A percentile compares a stretch with the other conserved stretches of the same genome.
These are phyloP conservation scores for Rhododendron kiyosumense DNA, from an alignment of 148 eudicot genomes.

Conservation along the genomic window DNA sequence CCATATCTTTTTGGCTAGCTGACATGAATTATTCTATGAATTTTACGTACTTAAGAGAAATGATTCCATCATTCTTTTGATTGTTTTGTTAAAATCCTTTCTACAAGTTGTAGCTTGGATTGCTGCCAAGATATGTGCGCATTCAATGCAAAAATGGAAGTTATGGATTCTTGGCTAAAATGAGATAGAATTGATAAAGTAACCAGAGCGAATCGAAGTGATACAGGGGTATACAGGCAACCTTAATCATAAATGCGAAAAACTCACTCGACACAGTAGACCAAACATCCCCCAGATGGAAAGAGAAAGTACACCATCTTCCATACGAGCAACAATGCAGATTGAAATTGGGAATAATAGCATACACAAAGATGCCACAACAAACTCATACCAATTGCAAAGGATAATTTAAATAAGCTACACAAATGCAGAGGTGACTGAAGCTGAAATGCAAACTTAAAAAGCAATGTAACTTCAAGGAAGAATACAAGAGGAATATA, in stretches of 20 bases:
- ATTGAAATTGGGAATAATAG: not conserved
- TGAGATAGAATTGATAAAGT: not conserved
- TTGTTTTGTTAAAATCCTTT: not conserved
- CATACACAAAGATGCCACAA: not conserved
- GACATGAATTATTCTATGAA: not conserved
- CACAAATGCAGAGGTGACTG: not conserved
- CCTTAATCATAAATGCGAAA: not conserved
- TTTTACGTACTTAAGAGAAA: not conserved
- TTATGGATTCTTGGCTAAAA: not conserved
- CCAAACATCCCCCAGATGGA: not conserved
- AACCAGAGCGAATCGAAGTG: not conserved
- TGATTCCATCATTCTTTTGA: not conserved
- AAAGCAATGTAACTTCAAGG: not conserved
- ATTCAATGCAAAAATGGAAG: not conserved
- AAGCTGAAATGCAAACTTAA: not conserved
- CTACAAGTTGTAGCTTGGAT: not conserved
- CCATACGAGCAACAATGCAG: not conserved
- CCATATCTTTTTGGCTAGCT: not conserved
- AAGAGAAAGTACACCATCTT: not conserved
- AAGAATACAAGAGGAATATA: not conserved
- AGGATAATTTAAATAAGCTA: not conserved
- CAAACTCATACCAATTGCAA: not conserved
- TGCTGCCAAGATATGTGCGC: not conserved
- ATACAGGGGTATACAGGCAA: not conserved
- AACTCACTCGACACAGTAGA: not conserved